A percentile compares a stretch with the other conserved stretches of the same genome.
Conservation (phyloP, 495 filamentous ascomycete genomes). For the Pseudoneurospora amorphoporcata region DNA sequence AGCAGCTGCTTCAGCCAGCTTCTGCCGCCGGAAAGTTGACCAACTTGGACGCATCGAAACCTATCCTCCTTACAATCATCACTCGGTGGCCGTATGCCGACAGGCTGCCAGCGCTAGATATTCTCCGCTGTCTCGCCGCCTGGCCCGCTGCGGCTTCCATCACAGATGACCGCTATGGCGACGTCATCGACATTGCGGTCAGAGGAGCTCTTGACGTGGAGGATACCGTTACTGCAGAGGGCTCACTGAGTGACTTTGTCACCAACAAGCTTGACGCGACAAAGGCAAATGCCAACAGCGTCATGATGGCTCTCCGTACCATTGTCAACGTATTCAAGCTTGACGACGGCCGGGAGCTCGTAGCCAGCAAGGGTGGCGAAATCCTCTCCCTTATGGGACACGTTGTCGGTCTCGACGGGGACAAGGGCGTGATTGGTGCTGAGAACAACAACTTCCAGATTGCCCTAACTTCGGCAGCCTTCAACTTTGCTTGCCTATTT, state of each 20-base stretch:
- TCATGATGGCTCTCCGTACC: conserved; percentile 75
- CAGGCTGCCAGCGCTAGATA: conserved; percentile 74
- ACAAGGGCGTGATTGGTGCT: conserved; percentile 35
- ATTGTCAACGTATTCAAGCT: conserved; percentile 85
- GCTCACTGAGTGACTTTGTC: conserved; percentile 18
- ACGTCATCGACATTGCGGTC: conserved; percentile 37
- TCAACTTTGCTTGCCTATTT: conserved; percentile 70
- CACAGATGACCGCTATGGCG: conserved; percentile 30
- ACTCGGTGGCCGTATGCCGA: conserved; percentile 69
- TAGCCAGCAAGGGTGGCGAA: conserved; percentile 46
- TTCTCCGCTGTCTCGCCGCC: conserved; percentile 68
- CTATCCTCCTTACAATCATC: conserved; percentile 53
- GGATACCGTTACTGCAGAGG: conserved; percentile 21
- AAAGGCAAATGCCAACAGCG: conserved; percentile 50
- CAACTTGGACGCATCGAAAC: conserved; percentile 47
- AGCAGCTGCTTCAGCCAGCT: conserved; percentile 5
- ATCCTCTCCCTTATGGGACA: conserved; percentile 32
- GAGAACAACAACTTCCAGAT: conserved; percentile 74
- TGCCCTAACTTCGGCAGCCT: conserved; percentile 69
- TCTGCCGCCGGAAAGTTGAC: conserved; percentile 5
- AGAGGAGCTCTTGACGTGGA: conserved; percentile 34
- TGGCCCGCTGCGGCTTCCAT: conserved; percentile 51
- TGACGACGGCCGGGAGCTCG: conserved; percentile 53
- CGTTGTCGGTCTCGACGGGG: conserved; percentile 38
- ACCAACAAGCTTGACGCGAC: conserved; percentile 2